Percentiles rank a stretch among this genome's conserved stretches.
These are phyloP conservation scores for Halteria grandinella DNA, from an alignment of 73 alveolate species.

Conservation along the genomic window DNA sequence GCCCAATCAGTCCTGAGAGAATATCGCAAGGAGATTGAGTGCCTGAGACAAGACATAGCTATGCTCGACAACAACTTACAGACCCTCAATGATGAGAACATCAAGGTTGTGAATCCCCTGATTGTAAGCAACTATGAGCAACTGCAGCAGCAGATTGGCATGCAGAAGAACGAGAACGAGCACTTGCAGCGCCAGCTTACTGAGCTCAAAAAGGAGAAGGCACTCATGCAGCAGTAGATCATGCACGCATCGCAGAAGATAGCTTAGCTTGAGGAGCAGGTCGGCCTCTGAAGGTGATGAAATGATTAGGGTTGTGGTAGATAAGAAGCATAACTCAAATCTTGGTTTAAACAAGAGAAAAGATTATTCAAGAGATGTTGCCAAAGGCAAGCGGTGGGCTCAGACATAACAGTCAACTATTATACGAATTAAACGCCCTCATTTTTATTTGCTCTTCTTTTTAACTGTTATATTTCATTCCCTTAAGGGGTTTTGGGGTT, in stretches of 20 bases:
- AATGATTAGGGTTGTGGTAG: not conserved
- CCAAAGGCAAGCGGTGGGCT: too few species aligned
- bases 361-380: too few species aligned
- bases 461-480: too few species aligned
- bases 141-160: slow-evolving; percentile 12
- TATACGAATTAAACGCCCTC: too few species aligned
- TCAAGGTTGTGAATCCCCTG: slow-evolving; percentile 53
- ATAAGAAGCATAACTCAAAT: not conserved
- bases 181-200: slow-evolving; percentile 61
- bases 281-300: slow-evolving; percentile 59
- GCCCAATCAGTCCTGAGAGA: slow-evolving; percentile 47
- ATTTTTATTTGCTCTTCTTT: too few species aligned
- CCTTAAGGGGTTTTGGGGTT: too few species aligned
- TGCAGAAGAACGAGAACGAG: slow-evolving; percentile 55
- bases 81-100: slow-evolving; percentile 56
- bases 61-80: slow-evolving; percentile 54
- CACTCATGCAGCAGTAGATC: slow-evolving; percentile 45
- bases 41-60: slow-evolving; percentile 52
- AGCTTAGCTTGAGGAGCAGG: slow-evolving; percentile 51
- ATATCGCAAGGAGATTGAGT: slow-evolving; percentile 61
- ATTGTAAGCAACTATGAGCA: slow-evolving; percentile 41
- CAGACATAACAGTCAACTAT: too few species aligned
- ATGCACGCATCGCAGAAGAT: slow-evolving; percentile 29
- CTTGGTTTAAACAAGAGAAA: not conserved
- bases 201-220: slow-evolving; percentile 67